Evolutionary conservation across 2,329 filamentous ascomycete genomes (phyloP).

Genomic region (Phyllosticta citriasiana): DNA sequence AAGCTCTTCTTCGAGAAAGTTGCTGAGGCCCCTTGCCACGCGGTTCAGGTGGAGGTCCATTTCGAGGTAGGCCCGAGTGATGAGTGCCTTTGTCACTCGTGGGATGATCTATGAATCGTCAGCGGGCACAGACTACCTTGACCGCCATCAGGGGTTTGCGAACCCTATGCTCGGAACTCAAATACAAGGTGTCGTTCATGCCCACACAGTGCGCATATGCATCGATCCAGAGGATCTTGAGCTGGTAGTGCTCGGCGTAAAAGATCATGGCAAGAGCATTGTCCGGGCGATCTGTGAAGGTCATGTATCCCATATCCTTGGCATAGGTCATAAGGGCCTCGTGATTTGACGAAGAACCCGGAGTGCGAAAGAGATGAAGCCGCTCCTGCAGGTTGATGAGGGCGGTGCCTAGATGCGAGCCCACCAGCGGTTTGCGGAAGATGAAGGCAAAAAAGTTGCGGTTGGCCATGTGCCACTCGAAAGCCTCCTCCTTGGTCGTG

Average conservation of each 20-base stretch:
- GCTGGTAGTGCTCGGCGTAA: conserved; percentile 56
- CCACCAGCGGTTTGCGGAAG: conserved; percentile 56
- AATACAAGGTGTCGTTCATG: conserved; percentile 54
- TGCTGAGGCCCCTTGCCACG: conserved; percentile 44
- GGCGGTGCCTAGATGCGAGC: conserved; percentile 52
- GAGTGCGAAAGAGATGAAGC: conserved; percentile 51
- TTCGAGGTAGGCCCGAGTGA: conserved; percentile 52
- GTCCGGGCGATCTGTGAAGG: conserved; percentile 54
- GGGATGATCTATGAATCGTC: conserved; percentile 24
- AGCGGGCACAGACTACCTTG: not conserved
- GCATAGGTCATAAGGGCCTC: conserved; percentile 55
- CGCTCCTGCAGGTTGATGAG: conserved; percentile 55
- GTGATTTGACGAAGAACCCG: conserved; percentile 44
- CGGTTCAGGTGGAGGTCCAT: conserved; percentile 54
- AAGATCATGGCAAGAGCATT: conserved; percentile 59
- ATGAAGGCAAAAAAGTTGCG: conserved; percentile 70
- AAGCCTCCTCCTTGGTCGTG: conserved; percentile 44
- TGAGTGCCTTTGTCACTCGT: conserved; percentile 52
- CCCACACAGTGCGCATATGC: conserved; percentile 71
- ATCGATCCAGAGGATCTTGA: conserved; percentile 58
- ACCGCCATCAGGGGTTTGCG: conserved; percentile 18
- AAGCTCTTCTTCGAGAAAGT: conserved; percentile 62
- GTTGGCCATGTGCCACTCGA: conserved; percentile 56
- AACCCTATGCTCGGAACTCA: conserved; percentile 53
- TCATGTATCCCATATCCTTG: conserved; percentile 58